A percentile compares a stretch with the other conserved stretches of the same genome.
Conservation (phyloP, 106 monocot species). For the Apostasia shenzhenica region DNA sequence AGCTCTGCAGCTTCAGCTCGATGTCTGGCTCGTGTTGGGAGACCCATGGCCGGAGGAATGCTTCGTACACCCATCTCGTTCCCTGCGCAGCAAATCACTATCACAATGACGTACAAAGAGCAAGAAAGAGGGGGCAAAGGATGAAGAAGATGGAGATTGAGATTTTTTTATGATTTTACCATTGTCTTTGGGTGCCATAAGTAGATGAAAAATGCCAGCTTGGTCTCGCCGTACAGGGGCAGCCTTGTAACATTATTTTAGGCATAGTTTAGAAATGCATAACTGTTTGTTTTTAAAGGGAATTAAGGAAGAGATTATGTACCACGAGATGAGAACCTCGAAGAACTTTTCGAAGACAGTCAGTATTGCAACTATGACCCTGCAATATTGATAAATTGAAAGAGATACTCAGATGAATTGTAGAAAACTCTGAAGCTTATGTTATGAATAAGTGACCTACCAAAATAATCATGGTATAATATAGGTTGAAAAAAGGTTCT, state of each 20-base stretch:
- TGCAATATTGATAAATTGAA: not conserved
- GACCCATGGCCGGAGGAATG: conserved; percentile 21
- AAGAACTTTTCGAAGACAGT: conserved; percentile 25
- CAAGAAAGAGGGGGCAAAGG: too few relatives aligned
- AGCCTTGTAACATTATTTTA: conserved; percentile 17
- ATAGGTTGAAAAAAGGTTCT: too few relatives aligned
- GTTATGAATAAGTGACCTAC: too few relatives aligned
- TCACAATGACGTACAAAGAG: too few relatives aligned
- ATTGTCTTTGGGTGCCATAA: conserved; percentile 51
- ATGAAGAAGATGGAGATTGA: not conserved
- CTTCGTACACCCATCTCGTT: conserved; percentile 23
- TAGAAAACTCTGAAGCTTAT: too few relatives aligned
- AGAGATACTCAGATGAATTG: too few relatives aligned
- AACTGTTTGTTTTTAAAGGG: too few relatives aligned
- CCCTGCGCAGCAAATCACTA: not conserved
- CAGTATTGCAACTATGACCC: conserved; percentile 25
- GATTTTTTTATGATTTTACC: conserved; percentile 7
- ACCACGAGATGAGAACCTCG: conserved; percentile 23
- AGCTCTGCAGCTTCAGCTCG: conserved; percentile 21
- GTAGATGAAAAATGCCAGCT: conserved; percentile 51
- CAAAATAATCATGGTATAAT: too few relatives aligned
- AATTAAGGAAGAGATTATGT: not conserved
- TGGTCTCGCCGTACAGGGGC: conserved; percentile 43
- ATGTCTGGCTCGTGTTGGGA: conserved; percentile 23
- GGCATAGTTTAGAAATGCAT: too few relatives aligned